phyloP scores from a whole-genome alignment of 345 rosid genomes.

The Clausena lansium region DNA sequence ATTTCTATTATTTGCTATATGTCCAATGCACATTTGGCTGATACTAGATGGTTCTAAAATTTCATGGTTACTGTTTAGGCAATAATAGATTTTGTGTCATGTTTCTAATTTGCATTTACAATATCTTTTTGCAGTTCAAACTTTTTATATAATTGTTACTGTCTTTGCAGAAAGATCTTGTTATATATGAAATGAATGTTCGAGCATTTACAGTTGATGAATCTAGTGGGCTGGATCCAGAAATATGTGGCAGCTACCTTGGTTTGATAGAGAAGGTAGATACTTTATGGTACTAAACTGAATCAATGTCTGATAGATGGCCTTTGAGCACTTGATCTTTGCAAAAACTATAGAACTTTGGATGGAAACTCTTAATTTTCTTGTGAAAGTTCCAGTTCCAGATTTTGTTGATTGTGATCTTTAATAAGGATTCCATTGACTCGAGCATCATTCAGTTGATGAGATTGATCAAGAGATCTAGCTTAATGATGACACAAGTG shows the following conservation, averaged over 20 bases:
- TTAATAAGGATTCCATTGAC: background rate
- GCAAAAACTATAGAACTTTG: background rate
- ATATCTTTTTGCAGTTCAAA: constrained; percentile 16
- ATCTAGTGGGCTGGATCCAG: constrained; percentile 74
- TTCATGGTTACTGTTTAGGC: background rate
- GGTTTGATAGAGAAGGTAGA: constrained; percentile 85
- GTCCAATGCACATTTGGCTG: constrained; percentile 3
- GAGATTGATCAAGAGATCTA: background rate
- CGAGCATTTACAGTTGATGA: constrained; percentile 92
- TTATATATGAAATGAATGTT: constrained; percentile 91
- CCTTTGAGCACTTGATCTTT: background rate
- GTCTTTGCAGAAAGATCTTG: constrained; percentile 80
- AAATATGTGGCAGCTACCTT: constrained; percentile 70
- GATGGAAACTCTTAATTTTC: background rate
- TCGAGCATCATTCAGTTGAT: background rate
- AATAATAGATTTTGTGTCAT: background rate
- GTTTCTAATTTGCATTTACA: constrained; percentile 12
- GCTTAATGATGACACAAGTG: background rate
- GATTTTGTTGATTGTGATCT: background rate
- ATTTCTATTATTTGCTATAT: background rate
- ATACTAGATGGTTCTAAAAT: background rate
- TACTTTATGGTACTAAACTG: constrained; percentile 1
- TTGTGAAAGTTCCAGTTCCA: background rate
- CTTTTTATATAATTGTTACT: constrained; percentile 8
- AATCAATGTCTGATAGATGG: background rate